These are phyloP conservation scores for Asclepias syriaca DNA, from an alignment of 257 asterid genomes.

Conservation along the genomic window DNA sequence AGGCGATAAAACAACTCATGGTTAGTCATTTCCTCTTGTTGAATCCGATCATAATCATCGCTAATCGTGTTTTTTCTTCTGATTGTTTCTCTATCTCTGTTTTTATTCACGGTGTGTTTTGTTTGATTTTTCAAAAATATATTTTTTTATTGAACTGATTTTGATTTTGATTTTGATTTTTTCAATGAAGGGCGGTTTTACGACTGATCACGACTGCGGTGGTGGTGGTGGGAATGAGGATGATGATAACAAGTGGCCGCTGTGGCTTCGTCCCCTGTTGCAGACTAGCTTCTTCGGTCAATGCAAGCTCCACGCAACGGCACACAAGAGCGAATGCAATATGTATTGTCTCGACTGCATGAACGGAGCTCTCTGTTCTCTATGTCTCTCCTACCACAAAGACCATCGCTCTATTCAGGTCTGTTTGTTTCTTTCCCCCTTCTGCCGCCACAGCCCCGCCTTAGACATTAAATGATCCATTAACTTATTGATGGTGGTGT, in stretches of 20 bases:
- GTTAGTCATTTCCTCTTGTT: not conserved
- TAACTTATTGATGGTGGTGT: not conserved
- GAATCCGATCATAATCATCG: not conserved
- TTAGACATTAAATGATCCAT: not conserved
- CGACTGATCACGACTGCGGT: slow-evolving; percentile 22
- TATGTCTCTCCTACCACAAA: slow-evolving; percentile 62
- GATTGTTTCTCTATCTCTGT: not conserved
- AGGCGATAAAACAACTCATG: not conserved
- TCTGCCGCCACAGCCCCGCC: no score
- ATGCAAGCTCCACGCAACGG: slow-evolving; percentile 69
- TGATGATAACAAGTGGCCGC: slow-evolving; percentile 63
- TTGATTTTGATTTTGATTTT: not conserved
- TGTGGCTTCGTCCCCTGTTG: slow-evolving; percentile 66
- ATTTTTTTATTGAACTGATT: no score
- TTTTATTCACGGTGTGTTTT: no score
- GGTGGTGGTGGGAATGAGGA: not conserved
- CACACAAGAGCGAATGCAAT: slow-evolving; percentile 87
- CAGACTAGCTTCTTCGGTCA: slow-evolving; percentile 60
- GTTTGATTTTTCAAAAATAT: no score
- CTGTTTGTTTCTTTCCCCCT: no score
- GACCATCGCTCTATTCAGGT: slow-evolving; percentile 77
- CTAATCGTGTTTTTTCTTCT: not conserved
- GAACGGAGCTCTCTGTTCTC: slow-evolving; percentile 68
- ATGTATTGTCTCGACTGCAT: slow-evolving; percentile 81
- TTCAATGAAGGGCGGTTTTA: not conserved